phyloP scores from a whole-genome alignment of 352 stramenopile genomes.

The Pythium aristosporum region DNA sequence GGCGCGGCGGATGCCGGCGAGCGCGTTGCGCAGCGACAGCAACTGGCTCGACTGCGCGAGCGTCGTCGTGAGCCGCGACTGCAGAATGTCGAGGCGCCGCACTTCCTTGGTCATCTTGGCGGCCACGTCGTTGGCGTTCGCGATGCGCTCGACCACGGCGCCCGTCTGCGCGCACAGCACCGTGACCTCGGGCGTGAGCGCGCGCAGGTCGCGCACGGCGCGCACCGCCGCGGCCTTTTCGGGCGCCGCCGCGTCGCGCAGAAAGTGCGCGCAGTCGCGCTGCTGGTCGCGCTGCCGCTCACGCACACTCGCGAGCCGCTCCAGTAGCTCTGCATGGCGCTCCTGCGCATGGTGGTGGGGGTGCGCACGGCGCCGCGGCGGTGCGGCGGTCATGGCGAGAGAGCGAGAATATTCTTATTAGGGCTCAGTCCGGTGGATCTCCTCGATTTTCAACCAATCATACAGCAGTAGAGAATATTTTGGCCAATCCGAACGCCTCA shows the following conservation, averaged over 20 bases:
- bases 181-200: constrained; percentile 64
- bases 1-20: constrained; percentile 65
- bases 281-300: constrained; percentile 41
- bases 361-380: background rate
- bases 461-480: background rate
- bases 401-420: background rate
- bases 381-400: background rate
- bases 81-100: constrained; percentile 73
- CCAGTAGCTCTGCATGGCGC: constrained; percentile 63
- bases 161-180: constrained; percentile 74
- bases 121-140: constrained; percentile 86
- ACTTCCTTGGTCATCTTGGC: constrained; percentile 89
- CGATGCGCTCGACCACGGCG: constrained; percentile 79
- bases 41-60: constrained; percentile 71
- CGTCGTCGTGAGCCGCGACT: constrained; percentile 65
- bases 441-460: constrained; percentile 24
- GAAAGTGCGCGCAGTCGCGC: constrained; percentile 40
- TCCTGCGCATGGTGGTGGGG: constrained; percentile 23
- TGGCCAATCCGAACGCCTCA: constrained; percentile 1
- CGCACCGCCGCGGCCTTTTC: constrained; percentile 59
- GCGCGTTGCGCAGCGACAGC: constrained; percentile 74
- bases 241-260: constrained; percentile 31
- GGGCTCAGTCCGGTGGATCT: background rate
- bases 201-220: constrained; percentile 50
- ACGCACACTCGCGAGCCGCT: constrained; percentile 48